Percentiles rank a stretch among this genome's conserved stretches.
Evolutionary conservation across 805 yeast species (phyloP).

Genomic region (Wickerhamiella occidentalis): DNA sequence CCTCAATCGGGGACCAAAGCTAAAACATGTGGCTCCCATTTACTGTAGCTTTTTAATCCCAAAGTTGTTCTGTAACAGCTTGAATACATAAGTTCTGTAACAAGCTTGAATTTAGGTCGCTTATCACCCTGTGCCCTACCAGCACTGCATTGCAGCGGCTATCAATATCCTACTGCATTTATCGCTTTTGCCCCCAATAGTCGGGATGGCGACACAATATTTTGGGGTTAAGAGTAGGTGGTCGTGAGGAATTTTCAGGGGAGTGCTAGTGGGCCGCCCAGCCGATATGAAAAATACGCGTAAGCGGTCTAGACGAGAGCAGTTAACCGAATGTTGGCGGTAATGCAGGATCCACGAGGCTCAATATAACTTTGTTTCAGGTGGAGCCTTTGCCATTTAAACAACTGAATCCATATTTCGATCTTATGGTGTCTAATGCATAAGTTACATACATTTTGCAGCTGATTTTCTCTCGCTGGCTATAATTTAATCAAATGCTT

Average conservation of each 20-base stretch:
- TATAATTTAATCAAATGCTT: neutral
- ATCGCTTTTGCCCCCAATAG: neutral
- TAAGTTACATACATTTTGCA: neutral
- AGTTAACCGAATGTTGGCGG: too few species aligned
- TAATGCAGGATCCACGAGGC: neutral
- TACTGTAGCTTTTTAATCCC: neutral
- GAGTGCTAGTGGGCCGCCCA: too few species aligned
- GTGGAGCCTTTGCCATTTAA: neutral
- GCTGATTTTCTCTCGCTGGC: neutral
- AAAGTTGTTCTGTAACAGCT: neutral
- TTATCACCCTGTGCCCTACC: conserved; percentile 2
- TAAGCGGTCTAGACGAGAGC: too few species aligned
- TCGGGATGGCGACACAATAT: neutral
- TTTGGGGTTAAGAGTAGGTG: neutral
- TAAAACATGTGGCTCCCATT: neutral
- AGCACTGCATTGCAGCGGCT: conserved; percentile 1
- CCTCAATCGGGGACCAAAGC: too few species aligned
- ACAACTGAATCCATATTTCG: too few species aligned
- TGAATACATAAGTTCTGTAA: too few species aligned
- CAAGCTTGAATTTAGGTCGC: neutral
- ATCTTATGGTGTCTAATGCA: too few species aligned
- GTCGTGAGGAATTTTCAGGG: neutral
- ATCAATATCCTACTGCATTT: neutral
- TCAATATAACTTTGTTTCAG: neutral
- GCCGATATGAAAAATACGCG: too few species aligned